phyloP scores from a whole-genome alignment of 257 asterid species.

The Solanum chiquidenum region DNA sequence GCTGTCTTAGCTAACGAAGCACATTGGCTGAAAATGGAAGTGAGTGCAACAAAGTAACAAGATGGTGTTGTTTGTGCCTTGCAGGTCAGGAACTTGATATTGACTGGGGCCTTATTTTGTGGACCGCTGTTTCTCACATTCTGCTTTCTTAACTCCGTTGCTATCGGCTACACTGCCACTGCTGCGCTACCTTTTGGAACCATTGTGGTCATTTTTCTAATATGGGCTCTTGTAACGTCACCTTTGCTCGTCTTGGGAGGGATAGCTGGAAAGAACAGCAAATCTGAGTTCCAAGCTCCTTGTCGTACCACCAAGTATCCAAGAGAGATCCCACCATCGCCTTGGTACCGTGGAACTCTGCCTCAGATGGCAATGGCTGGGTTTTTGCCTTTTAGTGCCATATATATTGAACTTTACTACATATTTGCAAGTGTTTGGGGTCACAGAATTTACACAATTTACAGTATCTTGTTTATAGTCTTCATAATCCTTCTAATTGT shows the following conservation, averaged over 20 bases:
- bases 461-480: constrained; percentile 18
- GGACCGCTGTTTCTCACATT: constrained; percentile 33
- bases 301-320: constrained; percentile 41
- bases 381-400: constrained; percentile 41
- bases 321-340: constrained; percentile 32
- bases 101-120: constrained; percentile 32
- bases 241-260: constrained; percentile 41
- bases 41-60: background rate
- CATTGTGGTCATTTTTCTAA: constrained; percentile 34
- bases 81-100: constrained; percentile 34
- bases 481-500: constrained; percentile 36
- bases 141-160: constrained; percentile 38
- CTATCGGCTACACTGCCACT: constrained; percentile 33
- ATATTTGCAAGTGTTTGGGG: constrained; percentile 44
- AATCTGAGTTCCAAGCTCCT: constrained; percentile 42
- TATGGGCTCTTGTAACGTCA: constrained; percentile 40
- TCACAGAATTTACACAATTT: background rate
- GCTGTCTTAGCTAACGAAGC: background rate
- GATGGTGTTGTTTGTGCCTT: background rate
- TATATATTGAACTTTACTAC: constrained; percentile 42
- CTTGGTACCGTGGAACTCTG: constrained; percentile 36
- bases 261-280: constrained; percentile 35
- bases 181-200: constrained; percentile 46
- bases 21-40: background rate
- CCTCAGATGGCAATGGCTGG: constrained; percentile 54